A percentile compares a stretch with the other conserved stretches of the same genome.
Conservation (phyloP, 257 asterid species). For the Solanum megistacrolobum region DNA sequence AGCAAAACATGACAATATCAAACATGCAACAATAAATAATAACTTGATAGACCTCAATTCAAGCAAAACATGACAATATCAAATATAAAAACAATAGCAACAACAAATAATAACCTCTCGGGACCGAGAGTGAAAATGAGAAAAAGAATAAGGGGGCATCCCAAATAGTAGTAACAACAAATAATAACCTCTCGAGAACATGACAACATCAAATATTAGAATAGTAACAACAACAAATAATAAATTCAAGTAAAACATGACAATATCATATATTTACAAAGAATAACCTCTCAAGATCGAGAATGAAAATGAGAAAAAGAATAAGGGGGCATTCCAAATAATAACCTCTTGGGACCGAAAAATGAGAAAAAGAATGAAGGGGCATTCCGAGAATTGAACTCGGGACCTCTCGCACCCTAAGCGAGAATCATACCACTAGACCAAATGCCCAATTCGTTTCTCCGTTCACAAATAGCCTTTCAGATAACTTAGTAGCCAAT, state of each 20-base stretch:
- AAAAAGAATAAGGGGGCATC: constrained; percentile 36
- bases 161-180: constrained; percentile 22
- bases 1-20: neutral
- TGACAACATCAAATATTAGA: too few relatives aligned
- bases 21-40: neutral
- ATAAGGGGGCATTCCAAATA: constrained; percentile 41
- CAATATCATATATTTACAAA: neutral
- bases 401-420: constrained; percentile 96
- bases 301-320: too few relatives aligned
- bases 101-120: neutral
- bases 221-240: too few relatives aligned
- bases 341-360: neutral
- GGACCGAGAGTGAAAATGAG: neutral
- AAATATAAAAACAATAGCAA: too few relatives aligned
- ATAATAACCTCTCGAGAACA: neutral
- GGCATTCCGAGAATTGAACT: constrained; percentile 92
- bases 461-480: neutral
- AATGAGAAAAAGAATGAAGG: neutral
- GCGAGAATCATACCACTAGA: constrained; percentile 84
- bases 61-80: neutral
- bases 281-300: neutral
- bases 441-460: constrained; percentile 37
- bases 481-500: accelerated
- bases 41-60: neutral
- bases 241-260: too few relatives aligned